phyloP scores from a whole-genome alignment of 305 asterid genomes.

The Fraxinus albicans region DNA sequence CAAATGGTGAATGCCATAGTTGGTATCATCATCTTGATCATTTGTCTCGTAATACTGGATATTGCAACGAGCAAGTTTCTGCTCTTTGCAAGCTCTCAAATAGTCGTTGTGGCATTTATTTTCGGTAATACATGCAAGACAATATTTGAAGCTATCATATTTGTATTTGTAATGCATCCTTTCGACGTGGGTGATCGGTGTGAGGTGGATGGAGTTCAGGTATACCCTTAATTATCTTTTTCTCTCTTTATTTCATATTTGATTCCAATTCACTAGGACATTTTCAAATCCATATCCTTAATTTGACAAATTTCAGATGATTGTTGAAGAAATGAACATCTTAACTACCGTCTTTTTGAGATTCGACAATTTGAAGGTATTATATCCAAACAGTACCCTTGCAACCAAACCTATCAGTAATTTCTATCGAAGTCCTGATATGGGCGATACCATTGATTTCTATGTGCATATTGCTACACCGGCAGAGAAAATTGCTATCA shows the following conservation, averaged over 20 bases:
- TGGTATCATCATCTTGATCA: slow-evolving; percentile 42
- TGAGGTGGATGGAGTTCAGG: slow-evolving; percentile 87
- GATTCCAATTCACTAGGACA: background rate
- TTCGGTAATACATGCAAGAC: slow-evolving; percentile 94
- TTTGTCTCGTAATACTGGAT: slow-evolving; percentile 57
- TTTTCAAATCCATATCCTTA: background rate
- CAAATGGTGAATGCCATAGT: slow-evolving; percentile 60
- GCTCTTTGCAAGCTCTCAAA: slow-evolving; percentile 84
- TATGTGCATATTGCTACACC: slow-evolving; percentile 70
- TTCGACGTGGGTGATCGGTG: slow-evolving; percentile 92
- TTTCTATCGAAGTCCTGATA: slow-evolving; percentile 80
- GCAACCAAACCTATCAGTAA: slow-evolving; percentile 62
- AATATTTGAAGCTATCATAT: slow-evolving; percentile 64
- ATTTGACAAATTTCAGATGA: slow-evolving; percentile 42
- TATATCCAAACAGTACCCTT: slow-evolving; percentile 66
- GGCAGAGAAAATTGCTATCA: slow-evolving; percentile 51
- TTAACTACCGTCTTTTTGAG: slow-evolving; percentile 66
- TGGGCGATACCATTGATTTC: slow-evolving; percentile 71
- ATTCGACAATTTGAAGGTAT: slow-evolving; percentile 62
- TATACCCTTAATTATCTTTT: slow-evolving; percentile 16
- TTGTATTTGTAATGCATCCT: slow-evolving; percentile 80
- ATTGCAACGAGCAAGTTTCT: slow-evolving; percentile 66
- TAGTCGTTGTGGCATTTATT: slow-evolving; percentile 80
- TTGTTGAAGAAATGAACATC: slow-evolving; percentile 88
- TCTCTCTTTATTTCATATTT: background rate